Evolutionary conservation across 768 basidiomycete genomes (phyloP).

Genomic region (Tremella fuciformis): DNA sequence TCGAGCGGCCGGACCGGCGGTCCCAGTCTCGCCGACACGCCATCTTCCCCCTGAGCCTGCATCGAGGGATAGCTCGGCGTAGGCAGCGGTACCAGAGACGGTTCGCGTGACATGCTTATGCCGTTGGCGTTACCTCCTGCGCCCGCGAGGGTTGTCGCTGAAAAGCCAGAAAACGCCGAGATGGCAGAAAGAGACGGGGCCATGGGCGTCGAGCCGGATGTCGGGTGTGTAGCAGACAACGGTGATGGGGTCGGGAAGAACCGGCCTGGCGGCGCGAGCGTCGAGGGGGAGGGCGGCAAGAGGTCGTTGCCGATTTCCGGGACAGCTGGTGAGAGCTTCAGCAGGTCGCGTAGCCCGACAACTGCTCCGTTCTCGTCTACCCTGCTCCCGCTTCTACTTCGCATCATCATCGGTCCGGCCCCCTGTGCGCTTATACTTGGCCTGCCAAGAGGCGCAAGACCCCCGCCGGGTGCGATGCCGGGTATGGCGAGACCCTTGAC

Average conservation of each 20-base stretch:
- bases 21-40: slow-evolving; percentile 3
- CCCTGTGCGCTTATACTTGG: not conserved
- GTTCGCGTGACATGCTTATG: not conserved
- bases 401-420: slow-evolving; percentile 27
- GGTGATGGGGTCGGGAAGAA: slow-evolving; percentile 47
- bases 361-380: slow-evolving; percentile 27
- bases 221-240: slow-evolving; percentile 7
- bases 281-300: slow-evolving; percentile 39
- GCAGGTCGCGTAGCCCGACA: slow-evolving; percentile 41
- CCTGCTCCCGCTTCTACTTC: slow-evolving; percentile 41
- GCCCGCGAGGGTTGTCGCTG: not conserved
- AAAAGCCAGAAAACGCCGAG: slow-evolving; percentile 8
- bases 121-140: not conserved
- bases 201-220: not conserved
- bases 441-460: not conserved
- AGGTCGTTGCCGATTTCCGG: slow-evolving; percentile 40
- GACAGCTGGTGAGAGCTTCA: slow-evolving; percentile 43
- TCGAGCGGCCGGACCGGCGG: slow-evolving; percentile 64
- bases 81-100: not conserved
- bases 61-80: not conserved
- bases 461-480: not conserved
- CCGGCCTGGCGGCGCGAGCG: slow-evolving; percentile 24
- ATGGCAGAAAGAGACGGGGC: slow-evolving; percentile 9
- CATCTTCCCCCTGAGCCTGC: not conserved
- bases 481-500: slow-evolving; percentile 11